Percentiles rank a stretch among this genome's conserved stretches.
Conservation (phyloP, 2,329 filamentous ascomycete genomes). For the Westerdykella aurantiaca region DNA sequence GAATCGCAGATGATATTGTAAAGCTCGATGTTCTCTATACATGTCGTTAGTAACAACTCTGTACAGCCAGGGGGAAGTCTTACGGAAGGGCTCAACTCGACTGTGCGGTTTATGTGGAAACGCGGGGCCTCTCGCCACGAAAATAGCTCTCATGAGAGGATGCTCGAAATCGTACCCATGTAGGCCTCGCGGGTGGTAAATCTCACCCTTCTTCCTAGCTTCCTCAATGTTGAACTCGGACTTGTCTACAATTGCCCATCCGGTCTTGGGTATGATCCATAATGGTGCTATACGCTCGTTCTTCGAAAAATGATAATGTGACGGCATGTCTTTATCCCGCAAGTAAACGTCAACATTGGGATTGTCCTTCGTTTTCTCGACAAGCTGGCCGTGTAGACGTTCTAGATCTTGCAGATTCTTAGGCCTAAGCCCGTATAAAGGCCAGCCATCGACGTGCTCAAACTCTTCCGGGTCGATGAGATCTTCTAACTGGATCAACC, state of each 20-base stretch:
- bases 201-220: constrained; percentile 56
- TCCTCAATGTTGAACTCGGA: constrained; percentile 70
- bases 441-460: constrained; percentile 89
- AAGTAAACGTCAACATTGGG: constrained; percentile 82
- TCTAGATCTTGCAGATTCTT: constrained; percentile 63
- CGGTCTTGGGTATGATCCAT: constrained; percentile 88
- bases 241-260: constrained; percentile 84
- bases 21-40: constrained; percentile 80
- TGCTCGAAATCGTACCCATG: constrained; percentile 96
- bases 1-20: constrained; percentile 95
- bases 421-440: constrained; percentile 79
- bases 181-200: constrained; percentile 76
- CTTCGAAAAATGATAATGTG: constrained; percentile 81
- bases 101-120: constrained; percentile 84
- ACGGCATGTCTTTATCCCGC: constrained; percentile 80
- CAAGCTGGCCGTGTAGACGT: constrained; percentile 56
- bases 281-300: constrained; percentile 88
- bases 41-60: constrained; percentile 17
- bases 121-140: constrained; percentile 83
- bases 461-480: constrained; percentile 72
- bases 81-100: constrained; percentile 74
- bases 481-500: constrained; percentile 86
- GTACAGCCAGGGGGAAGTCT: constrained; percentile 37
- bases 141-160: constrained; percentile 93
- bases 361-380: constrained; percentile 53